Evolutionary conservation across 139 green algal species (phyloP).

Genomic region (Tetradesmus lagerheimii): DNA sequence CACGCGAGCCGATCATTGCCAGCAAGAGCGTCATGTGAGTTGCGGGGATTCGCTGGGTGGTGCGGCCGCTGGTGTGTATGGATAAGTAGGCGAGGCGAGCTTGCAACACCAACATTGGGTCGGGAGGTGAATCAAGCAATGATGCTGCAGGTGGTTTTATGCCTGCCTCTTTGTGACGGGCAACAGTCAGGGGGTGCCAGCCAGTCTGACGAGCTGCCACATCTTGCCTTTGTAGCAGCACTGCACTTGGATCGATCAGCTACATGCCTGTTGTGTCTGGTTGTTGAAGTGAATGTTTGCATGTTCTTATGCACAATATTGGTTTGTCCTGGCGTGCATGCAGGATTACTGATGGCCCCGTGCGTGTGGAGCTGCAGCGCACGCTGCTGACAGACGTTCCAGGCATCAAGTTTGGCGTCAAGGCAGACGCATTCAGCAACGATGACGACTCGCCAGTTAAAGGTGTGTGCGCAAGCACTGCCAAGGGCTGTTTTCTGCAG

Average conservation of each 20-base stretch:
- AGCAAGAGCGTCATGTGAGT: constrained; percentile 47
- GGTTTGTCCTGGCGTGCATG: background rate
- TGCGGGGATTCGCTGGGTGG: background rate
- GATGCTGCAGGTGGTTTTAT: no score
- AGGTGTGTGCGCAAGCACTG: background rate
- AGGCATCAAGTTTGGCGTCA: constrained; percentile 48
- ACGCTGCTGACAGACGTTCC: constrained; percentile 50
- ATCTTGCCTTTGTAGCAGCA: no score
- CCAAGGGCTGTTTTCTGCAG: background rate
- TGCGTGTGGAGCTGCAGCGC: constrained; percentile 31
- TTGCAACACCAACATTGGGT: no score
- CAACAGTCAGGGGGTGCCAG: no score
- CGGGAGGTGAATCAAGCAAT: no score
- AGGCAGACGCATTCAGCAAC: constrained; percentile 50
- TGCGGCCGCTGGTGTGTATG: background rate
- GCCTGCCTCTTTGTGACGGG: no score
- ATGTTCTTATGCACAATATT: no score
- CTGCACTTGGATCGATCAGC: no score
- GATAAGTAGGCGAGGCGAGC: no score
- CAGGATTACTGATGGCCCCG: constrained; percentile 51
- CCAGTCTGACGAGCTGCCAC: no score
- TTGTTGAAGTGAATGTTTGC: no score
- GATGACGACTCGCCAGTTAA: constrained; percentile 41
- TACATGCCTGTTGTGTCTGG: no score
- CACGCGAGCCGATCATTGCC: constrained; percentile 50